These are phyloP conservation scores for Pneumocystis jirovecii DNA, from an alignment of 1,139 yeast genomes.

Conservation along the genomic window DNA sequence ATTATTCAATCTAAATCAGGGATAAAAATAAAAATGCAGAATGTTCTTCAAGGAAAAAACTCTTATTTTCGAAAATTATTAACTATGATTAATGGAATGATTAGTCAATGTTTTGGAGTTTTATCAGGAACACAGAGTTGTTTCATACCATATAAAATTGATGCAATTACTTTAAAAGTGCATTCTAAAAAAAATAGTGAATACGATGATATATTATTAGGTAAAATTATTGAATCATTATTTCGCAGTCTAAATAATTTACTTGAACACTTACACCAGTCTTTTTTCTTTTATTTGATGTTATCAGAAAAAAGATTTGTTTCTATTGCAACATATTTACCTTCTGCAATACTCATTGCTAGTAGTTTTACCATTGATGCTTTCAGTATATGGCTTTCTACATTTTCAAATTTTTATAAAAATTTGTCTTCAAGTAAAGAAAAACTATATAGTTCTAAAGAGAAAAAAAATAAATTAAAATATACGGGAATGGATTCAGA, in stretches of 20 bases:
- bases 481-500: conserved; percentile 2
- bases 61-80: conserved; percentile 33
- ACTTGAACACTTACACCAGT: conserved; percentile 90
- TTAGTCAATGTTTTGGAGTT: conserved; percentile 51
- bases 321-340: conserved; percentile 85
- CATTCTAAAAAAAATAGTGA: conserved; percentile 29
- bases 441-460: neutral
- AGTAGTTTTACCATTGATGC: conserved; percentile 59
- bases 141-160: conserved; percentile 32
- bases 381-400: conserved; percentile 41
- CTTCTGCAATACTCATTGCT: conserved; percentile 65
- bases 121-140: conserved; percentile 11
- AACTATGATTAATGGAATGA: conserved; percentile 49
- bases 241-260: conserved; percentile 83
- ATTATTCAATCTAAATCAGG: conserved; percentile 57
- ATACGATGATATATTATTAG: conserved; percentile 77
- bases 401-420: conserved; percentile 18
- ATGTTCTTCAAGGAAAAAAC: conserved; percentile 33
- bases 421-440: neutral
- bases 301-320: conserved; percentile 69
- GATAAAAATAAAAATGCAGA: conserved; percentile 53
- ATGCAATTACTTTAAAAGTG: conserved; percentile 70
- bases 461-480: conserved; percentile 2
- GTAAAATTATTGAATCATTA: conserved; percentile 74
- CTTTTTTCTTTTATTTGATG: conserved; percentile 82